phyloP scores from a whole-genome alignment of 2,329 filamentous ascomycete species.

The Sordariomycetes sp. region DNA sequence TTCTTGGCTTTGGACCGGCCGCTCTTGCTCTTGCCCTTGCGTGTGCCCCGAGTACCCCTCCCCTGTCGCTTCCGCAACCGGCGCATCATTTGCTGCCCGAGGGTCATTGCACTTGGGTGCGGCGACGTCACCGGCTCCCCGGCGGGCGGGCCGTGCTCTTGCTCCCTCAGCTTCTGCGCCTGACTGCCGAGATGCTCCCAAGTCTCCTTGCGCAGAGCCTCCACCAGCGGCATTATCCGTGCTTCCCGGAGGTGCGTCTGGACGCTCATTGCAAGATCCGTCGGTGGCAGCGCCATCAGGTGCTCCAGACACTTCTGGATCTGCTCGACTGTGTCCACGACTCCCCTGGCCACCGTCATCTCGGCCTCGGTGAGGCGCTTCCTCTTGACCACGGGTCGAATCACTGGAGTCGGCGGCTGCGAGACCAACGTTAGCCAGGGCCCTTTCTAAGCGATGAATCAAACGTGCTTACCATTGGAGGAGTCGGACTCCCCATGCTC shows the following conservation, averaged over 20 bases:
- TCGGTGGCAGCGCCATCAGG: not conserved
- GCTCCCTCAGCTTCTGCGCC: not conserved
- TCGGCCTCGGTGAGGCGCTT: not conserved
- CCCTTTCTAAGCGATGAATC: not conserved
- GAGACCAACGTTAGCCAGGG: not conserved
- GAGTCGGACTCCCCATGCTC: not conserved
- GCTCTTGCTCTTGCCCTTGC: not conserved
- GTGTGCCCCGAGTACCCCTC: not conserved
- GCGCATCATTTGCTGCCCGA: not conserved
- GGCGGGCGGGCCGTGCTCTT: not conserved
- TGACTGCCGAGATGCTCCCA: not conserved
- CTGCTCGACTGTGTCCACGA: not conserved
- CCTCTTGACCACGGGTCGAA: not conserved
- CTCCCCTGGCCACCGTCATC: not conserved
- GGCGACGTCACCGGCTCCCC: not conserved
- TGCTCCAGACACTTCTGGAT: not conserved
- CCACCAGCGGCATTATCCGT: not conserved
- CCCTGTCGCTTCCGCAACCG: not conserved
- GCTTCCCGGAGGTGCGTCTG: not conserved
- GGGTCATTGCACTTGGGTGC: not conserved
- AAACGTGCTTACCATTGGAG: not conserved
- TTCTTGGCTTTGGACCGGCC: not conserved
- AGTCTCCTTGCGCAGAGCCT: not conserved
- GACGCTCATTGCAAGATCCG: not conserved
- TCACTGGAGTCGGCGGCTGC: not conserved